Evolutionary conservation across 768 basidiomycete genomes (phyloP).

Genomic region (Asterophora parasitica): DNA sequence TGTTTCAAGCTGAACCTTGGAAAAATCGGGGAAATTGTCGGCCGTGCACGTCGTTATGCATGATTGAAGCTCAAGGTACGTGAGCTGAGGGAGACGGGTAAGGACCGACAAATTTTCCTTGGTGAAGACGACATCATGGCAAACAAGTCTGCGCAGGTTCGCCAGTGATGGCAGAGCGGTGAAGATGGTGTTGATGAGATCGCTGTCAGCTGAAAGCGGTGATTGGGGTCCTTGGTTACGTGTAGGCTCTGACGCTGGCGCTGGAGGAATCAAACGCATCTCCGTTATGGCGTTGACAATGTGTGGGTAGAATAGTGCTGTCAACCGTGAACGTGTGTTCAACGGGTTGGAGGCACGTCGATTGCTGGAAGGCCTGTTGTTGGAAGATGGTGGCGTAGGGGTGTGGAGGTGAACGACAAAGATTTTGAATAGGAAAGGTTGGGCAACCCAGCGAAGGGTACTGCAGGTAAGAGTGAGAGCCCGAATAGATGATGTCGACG

Average conservation of each 20-base stretch:
- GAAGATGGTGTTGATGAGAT: slow-evolving; percentile 13
- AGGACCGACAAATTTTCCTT: slow-evolving; percentile 8
- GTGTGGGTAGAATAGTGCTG: slow-evolving; percentile 7
- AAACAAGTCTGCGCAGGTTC: slow-evolving; percentile 14
- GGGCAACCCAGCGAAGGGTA: slow-evolving; percentile 15
- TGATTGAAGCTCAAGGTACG: slow-evolving; percentile 16
- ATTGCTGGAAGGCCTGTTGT: too few species aligned
- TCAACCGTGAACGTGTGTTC: slow-evolving; percentile 8
- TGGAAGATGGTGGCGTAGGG: not conserved
- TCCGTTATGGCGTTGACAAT: slow-evolving; percentile 14
- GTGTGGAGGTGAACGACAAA: slow-evolving; percentile 12
- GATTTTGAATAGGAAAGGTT: slow-evolving; percentile 18
- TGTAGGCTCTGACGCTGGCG: not conserved
- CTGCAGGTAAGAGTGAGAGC: slow-evolving; percentile 12
- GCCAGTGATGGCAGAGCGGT: slow-evolving; percentile 11
- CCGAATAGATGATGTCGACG: slow-evolving; percentile 6
- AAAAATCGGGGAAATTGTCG: slow-evolving; percentile 12
- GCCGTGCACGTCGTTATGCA: slow-evolving; percentile 11
- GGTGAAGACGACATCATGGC: slow-evolving; percentile 15
- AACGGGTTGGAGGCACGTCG: slow-evolving; percentile 9
- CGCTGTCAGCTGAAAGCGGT: slow-evolving; percentile 4
- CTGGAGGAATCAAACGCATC: slow-evolving; percentile 12
- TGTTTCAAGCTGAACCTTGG: slow-evolving; percentile 6
- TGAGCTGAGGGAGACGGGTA: slow-evolving; percentile 11
- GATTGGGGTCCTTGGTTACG: not conserved